Conservation (phyloP, 2,329 filamentous ascomycete genomes). For the Penicillium sp. region DNA sequence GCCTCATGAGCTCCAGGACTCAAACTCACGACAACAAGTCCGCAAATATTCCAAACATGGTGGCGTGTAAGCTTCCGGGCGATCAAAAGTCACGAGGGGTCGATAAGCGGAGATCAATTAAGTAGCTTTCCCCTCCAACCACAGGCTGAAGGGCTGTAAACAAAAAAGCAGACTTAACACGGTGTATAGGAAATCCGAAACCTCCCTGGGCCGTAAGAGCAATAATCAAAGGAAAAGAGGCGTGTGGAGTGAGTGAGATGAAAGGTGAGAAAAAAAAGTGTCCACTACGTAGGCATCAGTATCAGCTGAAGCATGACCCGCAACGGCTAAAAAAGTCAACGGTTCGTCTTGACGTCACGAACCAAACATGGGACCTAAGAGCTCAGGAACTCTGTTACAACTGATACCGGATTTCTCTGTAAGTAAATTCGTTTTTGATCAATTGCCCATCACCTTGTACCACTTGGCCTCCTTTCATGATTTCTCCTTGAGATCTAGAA, state of each 20-base stretch:
- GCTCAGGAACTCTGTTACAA: background rate
- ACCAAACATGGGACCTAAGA: background rate
- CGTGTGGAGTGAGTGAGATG: background rate
- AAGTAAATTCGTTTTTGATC: background rate
- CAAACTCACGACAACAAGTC: slow-evolving; percentile 74
- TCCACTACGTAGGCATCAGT: slow-evolving; percentile 10
- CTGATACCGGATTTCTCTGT: no score
- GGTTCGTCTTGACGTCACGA: slow-evolving; percentile 24
- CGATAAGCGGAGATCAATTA: slow-evolving; percentile 5
- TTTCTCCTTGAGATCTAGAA: background rate
- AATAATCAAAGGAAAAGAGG: background rate
- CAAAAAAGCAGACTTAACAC: background rate
- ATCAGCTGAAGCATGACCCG: slow-evolving; percentile 13
- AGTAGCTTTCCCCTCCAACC: slow-evolving; percentile 12
- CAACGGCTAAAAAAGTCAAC: slow-evolving; percentile 9
- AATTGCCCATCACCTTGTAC: background rate
- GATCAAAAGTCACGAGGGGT: slow-evolving; percentile 9
- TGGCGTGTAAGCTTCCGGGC: slow-evolving; percentile 17
- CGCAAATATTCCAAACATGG: slow-evolving; percentile 76
- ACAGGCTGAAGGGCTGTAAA: slow-evolving; percentile 2
- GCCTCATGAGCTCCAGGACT: background rate
- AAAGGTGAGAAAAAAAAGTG: background rate
- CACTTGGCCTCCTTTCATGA: background rate
- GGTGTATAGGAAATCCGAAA: background rate
- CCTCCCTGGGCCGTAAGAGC: background rate